Evolutionary conservation across 805 yeast genomes (phyloP), one percentile per base, ranked within the genome.

Genomic region (Saccharomycopsis fermentans): DNA sequence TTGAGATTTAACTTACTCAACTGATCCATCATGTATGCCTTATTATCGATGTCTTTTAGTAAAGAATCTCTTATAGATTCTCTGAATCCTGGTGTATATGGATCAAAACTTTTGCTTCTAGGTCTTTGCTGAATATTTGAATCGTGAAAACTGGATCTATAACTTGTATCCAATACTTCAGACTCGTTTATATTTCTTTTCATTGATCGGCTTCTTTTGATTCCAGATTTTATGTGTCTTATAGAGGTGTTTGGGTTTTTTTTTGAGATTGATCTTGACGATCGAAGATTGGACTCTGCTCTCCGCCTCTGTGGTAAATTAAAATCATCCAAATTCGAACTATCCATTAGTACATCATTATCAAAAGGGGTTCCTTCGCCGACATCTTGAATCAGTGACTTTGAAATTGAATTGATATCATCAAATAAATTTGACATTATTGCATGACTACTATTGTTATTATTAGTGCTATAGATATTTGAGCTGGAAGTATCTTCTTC

Each of bases 271-370:
- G 59, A 56, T 61, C 79, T 70, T 39, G 74, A 63, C 2, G 72
- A 66, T 54, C 76, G 64, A 9, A 71, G 65, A 19, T 70, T 71
- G 35, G 70, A 67, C 2, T 65, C 70, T 6, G 63, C 61, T 11
- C 50, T 27, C 9, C 50, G 50, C 29, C 40, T 27, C 5, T n/a
- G 37, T 9, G 50, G 50, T 24, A 43, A 43, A 43, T 43, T 43
- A 24, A 43, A 43, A 43, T 43, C 50, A 6, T 43, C 50, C 24
- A 43, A 24, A 16, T 43, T 43, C 8, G 50, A 43, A 43, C 50
- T 43, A 21, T 43, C 50, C 50, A 43, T 43, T n/a, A 43, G 24
- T 3, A 43, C 50, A 24, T 43, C 50, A 16, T 43, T 43, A 43
- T 43, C 50, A 12, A 29, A 43, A 16, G 26, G 17, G 12, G 24